Conservation (phyloP, 2,329 filamentous ascomycete genomes). For the Trichoderma hamatum region DNA sequence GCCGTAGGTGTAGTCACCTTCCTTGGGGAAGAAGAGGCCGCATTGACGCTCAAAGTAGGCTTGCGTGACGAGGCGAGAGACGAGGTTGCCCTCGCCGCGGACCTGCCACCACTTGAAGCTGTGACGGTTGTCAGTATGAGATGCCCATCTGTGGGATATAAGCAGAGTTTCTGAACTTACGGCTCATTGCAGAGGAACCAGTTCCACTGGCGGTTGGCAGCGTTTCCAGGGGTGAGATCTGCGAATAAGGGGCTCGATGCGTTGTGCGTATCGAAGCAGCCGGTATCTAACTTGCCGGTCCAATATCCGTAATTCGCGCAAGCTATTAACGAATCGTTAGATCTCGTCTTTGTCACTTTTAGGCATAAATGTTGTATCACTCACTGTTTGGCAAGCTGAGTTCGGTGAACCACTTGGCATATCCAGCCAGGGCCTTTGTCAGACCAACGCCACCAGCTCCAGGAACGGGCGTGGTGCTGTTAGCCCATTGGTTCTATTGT, state of each 20-base stretch:
- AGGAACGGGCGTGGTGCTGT: slow-evolving; percentile 26
- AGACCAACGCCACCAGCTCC: slow-evolving; percentile 53
- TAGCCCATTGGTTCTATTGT: slow-evolving; percentile 30
- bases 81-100: slow-evolving; percentile 53
- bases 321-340: slow-evolving; percentile 35
- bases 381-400: slow-evolving; percentile 51
- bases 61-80: slow-evolving; percentile 53
- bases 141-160: background rate
- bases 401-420: slow-evolving; percentile 56
- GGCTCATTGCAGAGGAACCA: slow-evolving; percentile 68
- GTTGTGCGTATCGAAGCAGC: slow-evolving; percentile 29
- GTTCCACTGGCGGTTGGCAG: slow-evolving; percentile 55
- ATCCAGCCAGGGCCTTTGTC: slow-evolving; percentile 55
- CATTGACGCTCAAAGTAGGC: slow-evolving; percentile 62
- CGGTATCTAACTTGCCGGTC: slow-evolving; percentile 39
- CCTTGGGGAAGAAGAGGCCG: slow-evolving; percentile 56
- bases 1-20: slow-evolving; percentile 52
- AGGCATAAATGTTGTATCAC: slow-evolving; percentile 30
- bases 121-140: slow-evolving; percentile 33
- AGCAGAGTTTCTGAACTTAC: slow-evolving; percentile 31
- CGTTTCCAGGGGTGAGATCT: slow-evolving; percentile 52
- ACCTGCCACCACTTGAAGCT: slow-evolving; percentile 37
- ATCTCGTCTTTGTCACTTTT: background rate
- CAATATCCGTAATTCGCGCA: slow-evolving; percentile 56
- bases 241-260: slow-evolving; percentile 50